Percentiles rank a stretch among this genome's conserved stretches.
These are phyloP conservation scores for Helminthosporium solani DNA, from an alignment of 2,329 filamentous ascomycete genomes.

Conservation along the genomic window DNA sequence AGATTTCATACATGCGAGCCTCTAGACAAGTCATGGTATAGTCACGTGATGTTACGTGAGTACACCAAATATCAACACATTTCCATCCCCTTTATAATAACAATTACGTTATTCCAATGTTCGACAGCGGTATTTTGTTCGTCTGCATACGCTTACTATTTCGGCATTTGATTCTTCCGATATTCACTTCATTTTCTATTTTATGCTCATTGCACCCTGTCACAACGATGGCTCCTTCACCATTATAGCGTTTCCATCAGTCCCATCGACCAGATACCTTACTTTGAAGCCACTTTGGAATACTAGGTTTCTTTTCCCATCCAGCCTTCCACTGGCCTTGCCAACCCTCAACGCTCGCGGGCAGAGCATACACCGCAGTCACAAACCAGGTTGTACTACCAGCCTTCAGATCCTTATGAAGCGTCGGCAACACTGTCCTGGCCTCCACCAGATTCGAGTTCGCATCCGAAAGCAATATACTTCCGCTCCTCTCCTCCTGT, in stretches of 20 bases:
- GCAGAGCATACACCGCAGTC: slow-evolving; percentile 70
- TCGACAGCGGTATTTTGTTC: too few relatives aligned
- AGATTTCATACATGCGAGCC: too few relatives aligned
- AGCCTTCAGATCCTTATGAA: slow-evolving; percentile 61
- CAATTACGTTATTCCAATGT: too few relatives aligned
- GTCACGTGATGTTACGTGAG: too few relatives aligned
- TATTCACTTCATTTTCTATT: too few relatives aligned
- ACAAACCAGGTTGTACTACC: slow-evolving; percentile 66
- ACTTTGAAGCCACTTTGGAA: slow-evolving; percentile 62
- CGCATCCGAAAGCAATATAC: slow-evolving; percentile 72
- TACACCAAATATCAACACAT: too few relatives aligned
- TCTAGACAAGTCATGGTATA: too few relatives aligned
- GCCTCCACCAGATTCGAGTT: slow-evolving; percentile 76
- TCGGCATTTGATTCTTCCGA: too few relatives aligned
- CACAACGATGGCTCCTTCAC: neutral
- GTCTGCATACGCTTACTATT: too few relatives aligned
- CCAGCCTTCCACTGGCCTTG: slow-evolving; percentile 44
- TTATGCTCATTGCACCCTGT: neutral
- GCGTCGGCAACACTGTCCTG: slow-evolving; percentile 68
- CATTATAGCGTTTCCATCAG: slow-evolving; percentile 2
- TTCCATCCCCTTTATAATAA: too few relatives aligned
- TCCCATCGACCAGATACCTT: slow-evolving; percentile 47
- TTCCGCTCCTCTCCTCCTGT: slow-evolving; percentile 53
- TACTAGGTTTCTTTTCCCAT: slow-evolving; percentile 59
- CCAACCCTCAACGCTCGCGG: slow-evolving; percentile 55